These are phyloP conservation scores for Schizonepeta tenuifolia DNA, from an alignment of 257 asterid species.

Conservation along the genomic window DNA sequence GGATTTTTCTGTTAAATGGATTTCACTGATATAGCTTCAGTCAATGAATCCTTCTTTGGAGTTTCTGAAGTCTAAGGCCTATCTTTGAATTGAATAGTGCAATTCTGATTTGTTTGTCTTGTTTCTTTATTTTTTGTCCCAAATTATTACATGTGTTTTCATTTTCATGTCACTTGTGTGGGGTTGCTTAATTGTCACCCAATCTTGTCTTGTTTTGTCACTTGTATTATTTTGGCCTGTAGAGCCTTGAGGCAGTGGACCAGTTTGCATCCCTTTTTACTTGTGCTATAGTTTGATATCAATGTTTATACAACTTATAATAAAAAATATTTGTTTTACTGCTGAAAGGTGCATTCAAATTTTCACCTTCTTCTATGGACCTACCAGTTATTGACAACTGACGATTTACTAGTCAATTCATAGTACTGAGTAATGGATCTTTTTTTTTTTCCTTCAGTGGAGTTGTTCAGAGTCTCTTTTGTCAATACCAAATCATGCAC, in stretches of 20 bases:
- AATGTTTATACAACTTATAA: not conserved
- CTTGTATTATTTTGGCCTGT: no score
- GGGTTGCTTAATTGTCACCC: conserved; percentile 6
- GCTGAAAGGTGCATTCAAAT: conserved; percentile 20
- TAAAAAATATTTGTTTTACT: conserved; percentile 1
- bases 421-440: conserved; percentile 25
- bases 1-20: no score
- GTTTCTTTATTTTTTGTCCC: not conserved
- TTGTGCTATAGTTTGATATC: not conserved
- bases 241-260: no score
- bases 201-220: not conserved
- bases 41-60: no score
- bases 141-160: not conserved
- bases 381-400: conserved; percentile 18
- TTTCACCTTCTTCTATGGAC: conserved; percentile 18
- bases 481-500: conserved; percentile 60
- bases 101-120: not conserved
- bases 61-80: no score
- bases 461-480: conserved; percentile 74
- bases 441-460: conserved; percentile 61
- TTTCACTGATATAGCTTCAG: no score
- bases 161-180: not conserved
- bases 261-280: not conserved
- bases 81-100: no score
- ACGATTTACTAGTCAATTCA: conserved; percentile 19